Conservation (phyloP, 129 eudicot species). For the Tanacetum coccineum region DNA sequence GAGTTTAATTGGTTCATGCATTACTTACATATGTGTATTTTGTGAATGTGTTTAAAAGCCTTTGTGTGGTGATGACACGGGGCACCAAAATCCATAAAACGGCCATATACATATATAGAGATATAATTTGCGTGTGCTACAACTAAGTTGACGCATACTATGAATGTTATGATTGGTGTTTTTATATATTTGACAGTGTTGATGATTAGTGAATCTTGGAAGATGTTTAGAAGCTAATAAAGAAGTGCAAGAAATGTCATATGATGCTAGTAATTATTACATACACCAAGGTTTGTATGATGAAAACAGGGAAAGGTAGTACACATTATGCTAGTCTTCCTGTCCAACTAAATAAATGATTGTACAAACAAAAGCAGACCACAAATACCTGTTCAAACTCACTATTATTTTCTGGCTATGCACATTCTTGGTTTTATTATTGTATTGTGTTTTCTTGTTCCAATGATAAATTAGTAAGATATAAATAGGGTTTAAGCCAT, state of each 20-base stretch:
- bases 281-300: constrained; percentile 18
- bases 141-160: background rate
- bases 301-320: constrained; percentile 7
- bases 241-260: constrained; percentile 20
- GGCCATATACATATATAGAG: background rate
- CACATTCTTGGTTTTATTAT: background rate
- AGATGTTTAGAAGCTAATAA: constrained; percentile 23
- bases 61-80: no score
- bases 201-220: constrained; percentile 32
- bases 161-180: constrained; percentile 22
- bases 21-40: no score
- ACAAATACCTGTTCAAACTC: constrained; percentile 21
- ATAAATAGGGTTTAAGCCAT: no score
- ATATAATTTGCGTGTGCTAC: background rate
- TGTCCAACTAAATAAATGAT: constrained; percentile 25
- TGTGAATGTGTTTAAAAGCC: no score
- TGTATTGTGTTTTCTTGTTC: no score
- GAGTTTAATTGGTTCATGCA: no score
- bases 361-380: constrained; percentile 25
- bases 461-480: no score
- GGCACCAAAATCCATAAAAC: no score
- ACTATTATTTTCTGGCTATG: constrained; percentile 9
- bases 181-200: background rate
- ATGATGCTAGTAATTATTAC: constrained; percentile 28
- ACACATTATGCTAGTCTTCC: constrained; percentile 22